phyloP scores from a whole-genome alignment of 1,139 yeast species.

The Magnusiomyces sp. region DNA sequence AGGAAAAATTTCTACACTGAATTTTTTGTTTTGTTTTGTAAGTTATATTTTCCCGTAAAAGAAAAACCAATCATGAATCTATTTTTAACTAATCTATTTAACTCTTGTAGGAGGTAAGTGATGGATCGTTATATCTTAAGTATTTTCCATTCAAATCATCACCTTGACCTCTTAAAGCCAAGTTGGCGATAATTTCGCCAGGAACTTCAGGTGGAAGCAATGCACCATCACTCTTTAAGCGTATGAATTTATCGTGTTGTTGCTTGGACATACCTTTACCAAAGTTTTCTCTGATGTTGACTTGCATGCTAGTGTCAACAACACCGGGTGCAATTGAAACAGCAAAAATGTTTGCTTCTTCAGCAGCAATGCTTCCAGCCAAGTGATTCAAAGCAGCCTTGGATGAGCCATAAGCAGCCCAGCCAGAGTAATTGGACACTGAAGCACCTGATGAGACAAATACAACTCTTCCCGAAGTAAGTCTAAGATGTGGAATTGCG shows the following conservation, averaged over 20 bases:
- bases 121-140: slow-evolving; percentile 49
- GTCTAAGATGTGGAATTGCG: slow-evolving; percentile 52
- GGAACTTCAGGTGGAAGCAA: slow-evolving; percentile 63
- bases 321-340: slow-evolving; percentile 88
- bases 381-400: slow-evolving; percentile 85
- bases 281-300: slow-evolving; percentile 52
- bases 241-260: slow-evolving; percentile 49
- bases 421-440: slow-evolving; percentile 49
- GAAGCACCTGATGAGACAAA: slow-evolving; percentile 88
- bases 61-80: neutral
- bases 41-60: too few species aligned
- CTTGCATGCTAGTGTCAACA: slow-evolving; percentile 84
- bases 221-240: slow-evolving; percentile 46
- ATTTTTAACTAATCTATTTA: too few species aligned
- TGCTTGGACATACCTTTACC: slow-evolving; percentile 44
- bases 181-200: slow-evolving; percentile 54
- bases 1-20: too few species aligned
- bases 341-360: slow-evolving; percentile 51
- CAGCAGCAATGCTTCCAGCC: slow-evolving; percentile 55
- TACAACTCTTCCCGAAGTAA: slow-evolving; percentile 52
- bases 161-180: slow-evolving; percentile 46
- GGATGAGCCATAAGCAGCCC: slow-evolving; percentile 88
- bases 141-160: slow-evolving; percentile 52
- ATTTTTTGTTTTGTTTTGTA: too few species aligned
- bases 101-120: too few species aligned